Evolutionary conservation across 2,329 filamentous ascomycete genomes (phyloP), one percentile per base, ranked within the genome.

Genomic region (Phialophora tarda): DNA sequence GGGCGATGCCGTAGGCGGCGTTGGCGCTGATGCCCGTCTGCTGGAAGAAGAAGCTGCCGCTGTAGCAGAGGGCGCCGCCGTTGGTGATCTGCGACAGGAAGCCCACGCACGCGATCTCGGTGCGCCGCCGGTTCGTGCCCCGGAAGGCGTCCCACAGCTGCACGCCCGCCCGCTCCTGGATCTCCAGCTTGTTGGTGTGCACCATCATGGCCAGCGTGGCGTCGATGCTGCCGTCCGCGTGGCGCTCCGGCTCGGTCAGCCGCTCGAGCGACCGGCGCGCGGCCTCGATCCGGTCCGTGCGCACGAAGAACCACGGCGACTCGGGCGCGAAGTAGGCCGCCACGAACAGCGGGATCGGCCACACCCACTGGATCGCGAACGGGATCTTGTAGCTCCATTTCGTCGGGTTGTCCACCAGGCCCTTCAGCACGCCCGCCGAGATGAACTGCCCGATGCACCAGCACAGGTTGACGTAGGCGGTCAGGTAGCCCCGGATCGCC

Each of bases 381-480:
- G 73, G 71, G 30, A 73, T 68, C 8, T 64, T 28, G 62, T 72
- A 64, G 48, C 57, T 64, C 70, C 70, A 71, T 32, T 62, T n/a
- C 17, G 61, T 62, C 17, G 32, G 26, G 50, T 63, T 64, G 53
- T 69, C 58, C 12, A 72, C 67, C 6, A 73, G 59, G 7, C 64
- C 71, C 32, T 69, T 64, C 51, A 73, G 41, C 14, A 73, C 67
- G 32, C 65, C 71, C 14, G 64, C 64, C 14, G 71, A 85, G 2
- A 88, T 78, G 6, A 89, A 80, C 73, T 88, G 86, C 0, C 86
- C 86, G 28, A 86, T 86, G 48, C 87, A 85, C 75, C 87, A 89
- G 72, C 85, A 88, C 30, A 88, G 76, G 71, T 89, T 89, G 64
- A 88, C 83, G 65, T 83, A 88, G 41, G 83, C 83, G 0, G 86